Evolutionary conservation across 805 yeast species (phyloP).

Genomic region (Nakazawaea pomicola): DNA sequence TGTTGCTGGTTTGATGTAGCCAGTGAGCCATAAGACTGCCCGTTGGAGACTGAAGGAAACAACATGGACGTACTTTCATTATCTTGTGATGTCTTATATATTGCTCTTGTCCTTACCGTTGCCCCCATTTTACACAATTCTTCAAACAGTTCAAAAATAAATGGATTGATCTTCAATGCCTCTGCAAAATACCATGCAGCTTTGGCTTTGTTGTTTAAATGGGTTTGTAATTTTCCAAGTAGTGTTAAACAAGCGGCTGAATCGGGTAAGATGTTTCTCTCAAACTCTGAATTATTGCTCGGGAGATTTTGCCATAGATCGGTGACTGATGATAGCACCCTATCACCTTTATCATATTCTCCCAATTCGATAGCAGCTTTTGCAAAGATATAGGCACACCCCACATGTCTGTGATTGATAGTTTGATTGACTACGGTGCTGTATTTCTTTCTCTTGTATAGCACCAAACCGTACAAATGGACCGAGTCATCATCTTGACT

Average conservation of each 20-base stretch:
- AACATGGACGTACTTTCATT: background rate
- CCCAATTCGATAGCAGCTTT: slow-evolving; percentile 56
- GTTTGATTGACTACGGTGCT: slow-evolving; percentile 56
- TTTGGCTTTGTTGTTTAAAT: slow-evolving; percentile 55
- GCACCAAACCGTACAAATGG: slow-evolving; percentile 66
- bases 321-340: slow-evolving; percentile 32
- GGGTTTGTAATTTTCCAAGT: slow-evolving; percentile 62
- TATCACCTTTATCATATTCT: slow-evolving; percentile 58
- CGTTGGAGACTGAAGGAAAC: slow-evolving; percentile 10
- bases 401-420: slow-evolving; percentile 37
- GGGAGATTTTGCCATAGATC: slow-evolving; percentile 28
- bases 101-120: slow-evolving; percentile 52
- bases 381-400: slow-evolving; percentile 74
- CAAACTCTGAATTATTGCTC: slow-evolving; percentile 32
- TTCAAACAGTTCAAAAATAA: slow-evolving; percentile 81
- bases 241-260: slow-evolving; percentile 62
- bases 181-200: slow-evolving; percentile 64
- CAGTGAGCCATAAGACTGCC: too few relatives aligned
- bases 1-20: slow-evolving; percentile 4
- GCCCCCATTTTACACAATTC: slow-evolving; percentile 71
- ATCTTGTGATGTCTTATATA: slow-evolving; percentile 33
- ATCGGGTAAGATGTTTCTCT: slow-evolving; percentile 47
- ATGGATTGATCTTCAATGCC: slow-evolving; percentile 72
- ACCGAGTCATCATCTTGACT: slow-evolving; percentile 52
- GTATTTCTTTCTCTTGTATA: slow-evolving; percentile 52